These are phyloP conservation scores for Podospora bellae-mahoneyi DNA, from an alignment of 495 filamentous ascomycete species.

Conservation along the genomic window DNA sequence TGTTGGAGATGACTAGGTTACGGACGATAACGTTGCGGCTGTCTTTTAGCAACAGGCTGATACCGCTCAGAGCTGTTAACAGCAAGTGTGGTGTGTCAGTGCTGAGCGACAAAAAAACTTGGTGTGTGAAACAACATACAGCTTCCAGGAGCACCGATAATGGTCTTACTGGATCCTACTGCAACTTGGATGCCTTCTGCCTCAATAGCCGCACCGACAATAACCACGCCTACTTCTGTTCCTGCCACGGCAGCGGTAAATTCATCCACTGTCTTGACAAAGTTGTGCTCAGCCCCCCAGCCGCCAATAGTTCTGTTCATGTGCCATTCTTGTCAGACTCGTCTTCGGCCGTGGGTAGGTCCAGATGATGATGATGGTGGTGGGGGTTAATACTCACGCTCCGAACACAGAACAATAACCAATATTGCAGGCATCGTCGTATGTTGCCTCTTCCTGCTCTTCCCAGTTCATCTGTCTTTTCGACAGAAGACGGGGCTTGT, in stretches of 20 bases:
- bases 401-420: constrained; percentile 19
- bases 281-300: constrained; percentile 34
- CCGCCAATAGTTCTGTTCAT: constrained; percentile 15
- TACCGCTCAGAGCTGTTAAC: constrained; percentile 30
- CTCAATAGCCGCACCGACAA: constrained; percentile 45
- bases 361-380: background rate
- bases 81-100: background rate
- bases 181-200: constrained; percentile 39
- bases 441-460: constrained; percentile 10
- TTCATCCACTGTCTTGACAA: constrained; percentile 49
- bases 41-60: constrained; percentile 41
- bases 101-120: background rate
- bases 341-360: background rate
- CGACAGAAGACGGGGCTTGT: background rate
- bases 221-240: constrained; percentile 44
- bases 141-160: constrained; percentile 41
- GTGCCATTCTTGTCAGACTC: background rate
- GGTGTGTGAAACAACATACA: constrained; percentile 19
- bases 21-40: constrained; percentile 50
- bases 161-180: constrained; percentile 52
- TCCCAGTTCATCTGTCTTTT: background rate
- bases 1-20: constrained; percentile 52
- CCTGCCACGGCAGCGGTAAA: constrained; percentile 44
- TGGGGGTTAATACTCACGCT: constrained; percentile 11
- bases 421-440: constrained; percentile 24